These are phyloP conservation scores for Moesziomyces sp. DNA, from an alignment of 1,284 basidiomycete species.

Conservation along the genomic window DNA sequence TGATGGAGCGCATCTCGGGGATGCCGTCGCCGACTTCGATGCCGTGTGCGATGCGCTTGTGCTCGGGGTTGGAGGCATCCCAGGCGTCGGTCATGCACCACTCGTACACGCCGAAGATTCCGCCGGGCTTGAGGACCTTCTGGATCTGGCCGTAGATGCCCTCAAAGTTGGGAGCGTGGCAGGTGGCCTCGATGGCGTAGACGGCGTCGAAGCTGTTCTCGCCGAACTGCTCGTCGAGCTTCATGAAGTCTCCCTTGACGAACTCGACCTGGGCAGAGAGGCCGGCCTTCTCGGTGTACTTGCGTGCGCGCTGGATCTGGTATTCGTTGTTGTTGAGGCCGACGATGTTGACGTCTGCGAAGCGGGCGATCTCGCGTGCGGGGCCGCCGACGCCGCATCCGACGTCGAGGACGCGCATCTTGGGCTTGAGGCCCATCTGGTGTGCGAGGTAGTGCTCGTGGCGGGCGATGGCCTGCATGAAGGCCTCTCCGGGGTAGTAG, in stretches of 20 bases:
- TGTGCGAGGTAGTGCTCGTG: conserved; percentile 98
- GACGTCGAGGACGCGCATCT: conserved; percentile 96
- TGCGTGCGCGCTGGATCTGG: conserved; percentile 85
- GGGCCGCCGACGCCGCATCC: conserved; percentile 98
- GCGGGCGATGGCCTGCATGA: conserved; percentile 82
- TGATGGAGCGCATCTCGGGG: conserved; percentile 90
- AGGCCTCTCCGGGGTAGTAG: conserved; percentile 95
- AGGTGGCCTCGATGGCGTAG: conserved; percentile 98
- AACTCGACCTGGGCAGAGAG: conserved; percentile 81
- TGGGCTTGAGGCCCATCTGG: conserved; percentile 73
- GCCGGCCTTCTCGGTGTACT: conserved; percentile 83
- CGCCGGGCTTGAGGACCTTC: conserved; percentile 96
- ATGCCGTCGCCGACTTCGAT: conserved; percentile 88
- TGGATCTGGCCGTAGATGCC: conserved; percentile 94
- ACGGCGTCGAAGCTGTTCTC: conserved; percentile 94
- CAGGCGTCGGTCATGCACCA: conserved; percentile 98
- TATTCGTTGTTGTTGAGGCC: conserved; percentile 98
- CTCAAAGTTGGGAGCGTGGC: conserved; percentile 94
- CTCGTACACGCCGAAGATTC: conserved; percentile 95
- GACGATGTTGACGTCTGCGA: conserved; percentile 85
- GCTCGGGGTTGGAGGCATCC: conserved; percentile 85
- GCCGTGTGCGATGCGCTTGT: conserved; percentile 89
- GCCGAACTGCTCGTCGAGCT: conserved; percentile 89
- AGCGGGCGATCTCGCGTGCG: conserved; percentile 91
- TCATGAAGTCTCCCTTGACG: conserved; percentile 85